phyloP scores from a whole-genome alignment of 2,329 filamentous ascomycete species.

The Incumbomyces lentus region DNA sequence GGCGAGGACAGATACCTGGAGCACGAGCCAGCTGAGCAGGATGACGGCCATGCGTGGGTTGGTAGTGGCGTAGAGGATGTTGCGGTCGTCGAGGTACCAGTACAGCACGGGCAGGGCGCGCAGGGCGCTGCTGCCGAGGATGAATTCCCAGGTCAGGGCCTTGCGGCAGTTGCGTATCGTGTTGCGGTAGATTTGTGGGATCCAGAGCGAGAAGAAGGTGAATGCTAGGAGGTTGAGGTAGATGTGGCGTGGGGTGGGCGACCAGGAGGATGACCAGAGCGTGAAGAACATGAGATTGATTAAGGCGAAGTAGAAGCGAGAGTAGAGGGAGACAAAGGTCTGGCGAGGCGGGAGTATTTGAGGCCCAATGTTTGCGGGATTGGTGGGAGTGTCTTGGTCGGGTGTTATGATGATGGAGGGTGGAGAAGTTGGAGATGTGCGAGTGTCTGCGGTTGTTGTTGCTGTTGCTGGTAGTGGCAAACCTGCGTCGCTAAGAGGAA shows the following conservation, averaged over 20 bases:
- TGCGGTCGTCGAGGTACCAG: slow-evolving; percentile 67
- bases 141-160: slow-evolving; percentile 84
- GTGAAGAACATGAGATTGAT: slow-evolving; percentile 49
- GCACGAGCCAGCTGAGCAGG: slow-evolving; percentile 70
- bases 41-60: slow-evolving; percentile 56
- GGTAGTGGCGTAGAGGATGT: slow-evolving; percentile 66
- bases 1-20: slow-evolving; percentile 68
- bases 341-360: slow-evolving; percentile 35
- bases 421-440: slow-evolving; percentile 40
- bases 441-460: slow-evolving; percentile 1
- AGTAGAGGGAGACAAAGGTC: slow-evolving; percentile 50
- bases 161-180: slow-evolving; percentile 81
- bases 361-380: slow-evolving; percentile 23
- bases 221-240: slow-evolving; percentile 57
- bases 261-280: slow-evolving; percentile 49
- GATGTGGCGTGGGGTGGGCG: slow-evolving; percentile 39
- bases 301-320: slow-evolving; percentile 51
- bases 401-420: slow-evolving; percentile 40
- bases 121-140: slow-evolving; percentile 69
- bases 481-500: slow-evolving; percentile 14
- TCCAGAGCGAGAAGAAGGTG: slow-evolving; percentile 79
- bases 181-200: slow-evolving; percentile 86
- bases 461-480: slow-evolving; percentile 45
- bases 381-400: slow-evolving; percentile 44
- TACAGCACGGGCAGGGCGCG: slow-evolving; percentile 74